phyloP scores from a whole-genome alignment of 2,329 filamentous ascomycete genomes.

The Alternaria solani region DNA sequence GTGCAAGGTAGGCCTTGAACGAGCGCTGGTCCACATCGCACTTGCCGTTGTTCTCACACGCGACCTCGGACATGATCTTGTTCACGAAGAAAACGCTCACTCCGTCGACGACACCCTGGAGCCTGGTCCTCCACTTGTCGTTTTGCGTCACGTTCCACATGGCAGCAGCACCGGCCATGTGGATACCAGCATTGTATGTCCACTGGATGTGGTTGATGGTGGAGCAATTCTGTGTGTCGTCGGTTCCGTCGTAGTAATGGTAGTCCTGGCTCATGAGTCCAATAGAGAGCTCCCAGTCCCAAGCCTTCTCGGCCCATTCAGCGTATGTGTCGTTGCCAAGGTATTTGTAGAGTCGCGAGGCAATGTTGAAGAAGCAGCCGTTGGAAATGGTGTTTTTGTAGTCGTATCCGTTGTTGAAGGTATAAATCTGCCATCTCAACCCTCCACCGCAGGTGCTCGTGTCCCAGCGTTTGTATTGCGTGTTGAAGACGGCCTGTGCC shows the following conservation, averaged over 20 bases:
- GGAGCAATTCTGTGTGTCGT: conserved; percentile 55
- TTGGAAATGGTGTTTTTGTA: conserved; percentile 88
- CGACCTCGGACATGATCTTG: conserved; percentile 58
- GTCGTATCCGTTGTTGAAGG: conserved; percentile 75
- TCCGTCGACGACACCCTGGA: conserved; percentile 47
- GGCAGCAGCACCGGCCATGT: conserved; percentile 56
- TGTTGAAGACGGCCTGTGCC: conserved; percentile 76
- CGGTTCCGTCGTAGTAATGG: conserved; percentile 57
- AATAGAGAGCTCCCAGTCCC: conserved; percentile 62
- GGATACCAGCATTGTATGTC: conserved; percentile 58
- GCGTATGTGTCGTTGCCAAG: conserved; percentile 65
- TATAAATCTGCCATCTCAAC: conserved; percentile 82
- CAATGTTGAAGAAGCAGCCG: conserved; percentile 82
- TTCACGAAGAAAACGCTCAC: conserved; percentile 55
- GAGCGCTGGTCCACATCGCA: conserved; percentile 60
- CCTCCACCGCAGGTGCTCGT: conserved; percentile 72
- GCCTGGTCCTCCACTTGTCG: conserved; percentile 42
- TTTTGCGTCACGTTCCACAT: conserved; percentile 56
- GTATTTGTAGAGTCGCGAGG: conserved; percentile 75
- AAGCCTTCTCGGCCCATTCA: conserved; percentile 71
- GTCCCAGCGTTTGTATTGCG: conserved; percentile 75
- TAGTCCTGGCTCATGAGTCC: conserved; percentile 60
- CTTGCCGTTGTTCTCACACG: conserved; percentile 56
- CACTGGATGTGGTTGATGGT: conserved; percentile 56
- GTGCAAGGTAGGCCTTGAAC: conserved; percentile 56